Conservation (phyloP, 1,284 basidiomycete species). For the Cutaneotrichosporon sp. region DNA sequence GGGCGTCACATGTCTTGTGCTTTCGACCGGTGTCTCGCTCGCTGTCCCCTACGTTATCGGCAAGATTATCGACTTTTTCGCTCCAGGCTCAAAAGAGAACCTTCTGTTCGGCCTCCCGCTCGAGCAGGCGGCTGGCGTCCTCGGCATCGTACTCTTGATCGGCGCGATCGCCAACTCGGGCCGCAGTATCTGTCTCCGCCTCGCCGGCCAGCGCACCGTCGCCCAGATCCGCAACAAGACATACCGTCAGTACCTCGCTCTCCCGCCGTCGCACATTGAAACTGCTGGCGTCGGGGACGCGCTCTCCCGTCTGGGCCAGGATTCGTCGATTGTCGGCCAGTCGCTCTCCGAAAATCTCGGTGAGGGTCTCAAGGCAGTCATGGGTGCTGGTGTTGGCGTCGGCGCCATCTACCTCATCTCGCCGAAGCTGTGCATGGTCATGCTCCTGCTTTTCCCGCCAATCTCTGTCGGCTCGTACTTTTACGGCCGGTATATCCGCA, state of each 20-base stretch:
- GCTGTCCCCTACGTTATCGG: conserved; percentile 49
- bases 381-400: conserved; percentile 47
- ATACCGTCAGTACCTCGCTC: conserved; percentile 47
- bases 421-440: conserved; percentile 46
- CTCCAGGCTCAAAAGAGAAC: conserved; percentile 45
- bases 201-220: conserved; percentile 50
- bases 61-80: conserved; percentile 51
- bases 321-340: conserved; percentile 51
- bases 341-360: conserved; percentile 49
- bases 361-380: conserved; percentile 50
- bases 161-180: conserved; percentile 49
- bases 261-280: conserved; percentile 52
- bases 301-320: conserved; percentile 49
- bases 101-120: conserved; percentile 47
- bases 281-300: conserved; percentile 49
- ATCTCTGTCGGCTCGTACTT: conserved; percentile 52
- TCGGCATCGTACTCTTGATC: conserved; percentile 39
- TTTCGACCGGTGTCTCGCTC: conserved; percentile 47
- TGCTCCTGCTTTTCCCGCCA: conserved; percentile 50
- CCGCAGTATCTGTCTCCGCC: conserved; percentile 42
- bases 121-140: conserved; percentile 41
- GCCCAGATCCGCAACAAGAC: conserved; percentile 49
- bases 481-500: conserved; percentile 50
- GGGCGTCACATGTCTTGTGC: conserved; percentile 40
- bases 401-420: conserved; percentile 51